Percentiles rank a stretch among this genome's conserved stretches.
These are phyloP conservation scores for Aspergillus sclerotiicarbonarius DNA, from an alignment of 495 filamentous ascomycete species.

Conservation along the genomic window DNA sequence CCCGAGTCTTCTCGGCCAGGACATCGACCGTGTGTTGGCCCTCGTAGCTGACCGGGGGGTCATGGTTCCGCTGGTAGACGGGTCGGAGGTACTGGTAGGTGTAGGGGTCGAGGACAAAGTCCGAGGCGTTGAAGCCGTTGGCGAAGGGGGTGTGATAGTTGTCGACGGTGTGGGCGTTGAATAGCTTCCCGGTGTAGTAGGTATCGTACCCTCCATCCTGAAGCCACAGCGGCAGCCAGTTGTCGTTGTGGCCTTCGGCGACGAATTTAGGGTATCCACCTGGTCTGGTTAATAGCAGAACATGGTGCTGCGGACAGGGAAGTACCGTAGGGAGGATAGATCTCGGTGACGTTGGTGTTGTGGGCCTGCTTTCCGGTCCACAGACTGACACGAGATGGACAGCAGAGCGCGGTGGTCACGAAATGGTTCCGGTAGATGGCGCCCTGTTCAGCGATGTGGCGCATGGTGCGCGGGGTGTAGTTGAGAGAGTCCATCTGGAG, in stretches of 20 bases:
- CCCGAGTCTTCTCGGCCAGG: constrained; percentile 51
- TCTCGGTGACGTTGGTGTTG: constrained; percentile 69
- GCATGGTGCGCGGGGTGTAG: constrained; percentile 49
- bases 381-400: constrained; percentile 55
- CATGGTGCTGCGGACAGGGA: neutral
- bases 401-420: constrained; percentile 58
- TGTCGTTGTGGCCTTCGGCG: constrained; percentile 54
- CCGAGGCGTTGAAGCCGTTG: constrained; percentile 48
- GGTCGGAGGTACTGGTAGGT: constrained; percentile 63
- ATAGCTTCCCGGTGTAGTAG: constrained; percentile 65
- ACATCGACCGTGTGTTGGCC: constrained; percentile 55
- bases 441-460: constrained; percentile 49
- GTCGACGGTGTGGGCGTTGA: constrained; percentile 54
- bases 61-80: constrained; percentile 55
- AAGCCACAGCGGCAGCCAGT: constrained; percentile 63
- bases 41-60: constrained; percentile 46
- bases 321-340: constrained; percentile 56
- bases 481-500: constrained; percentile 52
- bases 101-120: constrained; percentile 63
- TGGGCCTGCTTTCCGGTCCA: constrained; percentile 61
- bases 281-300: constrained; percentile 17
- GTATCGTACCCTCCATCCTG: constrained; percentile 62
- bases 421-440: constrained; percentile 52
- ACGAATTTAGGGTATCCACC: constrained; percentile 68
- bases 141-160: constrained; percentile 54